A percentile compares a stretch with the other conserved stretches of the same genome.
phyloP scores from a whole-genome alignment of 2,329 filamentous ascomycete genomes.

The Beauveria sp. region DNA sequence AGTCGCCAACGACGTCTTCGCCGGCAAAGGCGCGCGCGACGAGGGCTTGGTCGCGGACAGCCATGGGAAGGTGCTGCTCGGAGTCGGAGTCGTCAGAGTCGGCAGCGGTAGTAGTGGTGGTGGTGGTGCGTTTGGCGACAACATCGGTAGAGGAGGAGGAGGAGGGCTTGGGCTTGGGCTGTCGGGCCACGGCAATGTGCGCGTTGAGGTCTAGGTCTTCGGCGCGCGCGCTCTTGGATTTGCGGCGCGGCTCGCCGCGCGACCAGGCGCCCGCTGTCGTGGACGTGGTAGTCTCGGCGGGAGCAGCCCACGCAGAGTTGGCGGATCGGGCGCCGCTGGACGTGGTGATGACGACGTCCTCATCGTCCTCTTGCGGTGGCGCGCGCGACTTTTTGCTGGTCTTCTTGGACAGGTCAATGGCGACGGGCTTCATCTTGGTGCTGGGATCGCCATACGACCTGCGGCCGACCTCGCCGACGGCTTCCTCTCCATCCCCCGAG shows the following conservation, averaged over 20 bases:
- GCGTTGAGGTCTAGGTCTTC: constrained; percentile 34
- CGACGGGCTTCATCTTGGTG: constrained; percentile 23
- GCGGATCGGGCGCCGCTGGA: constrained; percentile 13
- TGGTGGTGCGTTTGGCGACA: background rate
- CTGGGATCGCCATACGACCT: constrained; percentile 54
- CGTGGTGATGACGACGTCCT: constrained; percentile 21
- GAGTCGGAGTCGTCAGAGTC: constrained; percentile 31
- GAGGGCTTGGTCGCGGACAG: constrained; percentile 56
- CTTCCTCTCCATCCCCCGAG: constrained; percentile 40
- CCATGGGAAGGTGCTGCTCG: constrained; percentile 47
- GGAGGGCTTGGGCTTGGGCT: constrained; percentile 21
- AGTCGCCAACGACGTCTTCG: constrained; percentile 75
- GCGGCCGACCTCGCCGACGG: constrained; percentile 57
- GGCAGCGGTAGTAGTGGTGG: constrained; percentile 21
- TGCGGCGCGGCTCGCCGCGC: constrained; percentile 28
- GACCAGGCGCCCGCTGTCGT: constrained; percentile 37
- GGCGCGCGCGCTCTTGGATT: constrained; percentile 26
- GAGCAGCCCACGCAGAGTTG: constrained; percentile 17
- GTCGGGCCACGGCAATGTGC: constrained; percentile 19
- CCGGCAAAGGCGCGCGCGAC: constrained; percentile 82
- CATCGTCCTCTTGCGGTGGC: constrained; percentile 23
- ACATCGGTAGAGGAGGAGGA: constrained; percentile 16
- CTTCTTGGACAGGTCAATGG: constrained; percentile 22
- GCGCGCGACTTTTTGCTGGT: constrained; percentile 18
- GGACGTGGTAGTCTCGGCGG: constrained; percentile 17